Conservation (phyloP, 192 early-diverging fungal species). For the Coemansia sp. region DNA sequence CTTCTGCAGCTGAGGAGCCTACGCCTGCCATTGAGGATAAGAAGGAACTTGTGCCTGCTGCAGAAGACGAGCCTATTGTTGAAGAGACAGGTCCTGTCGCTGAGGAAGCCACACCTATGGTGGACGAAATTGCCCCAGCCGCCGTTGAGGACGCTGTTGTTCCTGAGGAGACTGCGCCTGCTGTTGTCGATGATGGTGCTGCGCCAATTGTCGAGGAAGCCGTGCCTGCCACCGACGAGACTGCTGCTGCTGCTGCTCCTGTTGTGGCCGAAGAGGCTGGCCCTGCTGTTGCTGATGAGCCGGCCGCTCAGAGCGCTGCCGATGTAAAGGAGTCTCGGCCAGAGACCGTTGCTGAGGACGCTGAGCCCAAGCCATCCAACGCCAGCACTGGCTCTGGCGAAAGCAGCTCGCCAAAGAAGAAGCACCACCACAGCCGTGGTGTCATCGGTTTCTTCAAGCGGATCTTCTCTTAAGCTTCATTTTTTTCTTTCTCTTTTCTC, state of each 20-base stretch:
- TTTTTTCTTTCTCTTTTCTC: slow-evolving; percentile 1
- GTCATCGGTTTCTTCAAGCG: slow-evolving; percentile 51
- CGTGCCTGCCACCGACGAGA: neutral
- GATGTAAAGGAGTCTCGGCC: slow-evolving; percentile 11
- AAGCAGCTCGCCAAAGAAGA: slow-evolving; percentile 33
- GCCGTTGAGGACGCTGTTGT: neutral
- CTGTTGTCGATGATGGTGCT: neutral
- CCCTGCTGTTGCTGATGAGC: neutral
- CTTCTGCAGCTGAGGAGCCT: slow-evolving; percentile 16
- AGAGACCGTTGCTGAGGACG: slow-evolving; percentile 4
- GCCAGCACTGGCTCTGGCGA: slow-evolving; percentile 15
- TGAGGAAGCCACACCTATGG: neutral
- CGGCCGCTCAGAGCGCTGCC: neutral
- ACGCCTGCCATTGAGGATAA: neutral
- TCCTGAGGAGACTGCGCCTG: slow-evolving; percentile 7
- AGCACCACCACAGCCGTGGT: slow-evolving; percentile 43
- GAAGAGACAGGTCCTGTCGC: too few relatives aligned
- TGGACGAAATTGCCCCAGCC: slow-evolving; percentile 1
- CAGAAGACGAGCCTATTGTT: neutral
- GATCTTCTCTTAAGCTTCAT: slow-evolving; percentile 34
- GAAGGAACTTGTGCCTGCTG: neutral
- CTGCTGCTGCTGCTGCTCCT: neutral
- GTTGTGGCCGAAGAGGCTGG: slow-evolving; percentile 8
- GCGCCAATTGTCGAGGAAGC: slow-evolving; percentile 13
- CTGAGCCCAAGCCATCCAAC: slow-evolving; percentile 24